Evolutionary conservation across 2,329 filamentous ascomycete genomes (phyloP).

Genomic region (Hypoxylon sp.): DNA sequence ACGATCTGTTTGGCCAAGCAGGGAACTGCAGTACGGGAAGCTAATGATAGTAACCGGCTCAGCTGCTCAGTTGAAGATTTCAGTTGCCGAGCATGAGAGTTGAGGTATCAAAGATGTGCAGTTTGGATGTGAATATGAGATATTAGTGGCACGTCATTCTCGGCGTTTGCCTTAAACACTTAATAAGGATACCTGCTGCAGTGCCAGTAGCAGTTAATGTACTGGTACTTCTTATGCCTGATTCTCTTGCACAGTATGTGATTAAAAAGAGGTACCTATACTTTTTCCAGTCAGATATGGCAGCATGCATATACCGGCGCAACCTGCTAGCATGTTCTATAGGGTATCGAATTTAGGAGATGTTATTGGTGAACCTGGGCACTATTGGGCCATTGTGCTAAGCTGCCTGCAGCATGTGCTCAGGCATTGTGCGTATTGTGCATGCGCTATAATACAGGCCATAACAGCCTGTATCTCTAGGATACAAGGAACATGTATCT

Average conservation of each 20-base stretch:
- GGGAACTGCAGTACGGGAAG: constrained; percentile 14
- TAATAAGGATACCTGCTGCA: background rate
- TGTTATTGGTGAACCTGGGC: background rate
- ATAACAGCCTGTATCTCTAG: too few species aligned
- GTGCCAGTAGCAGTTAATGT: background rate
- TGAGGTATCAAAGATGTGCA: constrained; percentile 5
- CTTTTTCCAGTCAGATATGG: background rate
- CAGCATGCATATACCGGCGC: background rate
- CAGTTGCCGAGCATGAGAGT: background rate
- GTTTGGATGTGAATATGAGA: constrained; percentile 10
- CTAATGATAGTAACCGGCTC: background rate
- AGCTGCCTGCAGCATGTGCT: too few species aligned
- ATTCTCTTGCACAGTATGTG: background rate
- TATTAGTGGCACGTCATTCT: constrained; percentile 39
- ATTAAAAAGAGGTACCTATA: background rate
- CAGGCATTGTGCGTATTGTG: too few species aligned
- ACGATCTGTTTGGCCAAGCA: constrained; percentile 19
- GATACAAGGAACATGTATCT: too few species aligned
- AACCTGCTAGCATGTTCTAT: background rate
- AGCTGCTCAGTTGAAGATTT: background rate
- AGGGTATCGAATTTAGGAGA: background rate
- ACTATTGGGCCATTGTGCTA: background rate
- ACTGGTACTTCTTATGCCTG: background rate
- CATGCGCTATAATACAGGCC: too few species aligned
- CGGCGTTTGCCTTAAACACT: constrained; percentile 32